Evolutionary conservation across 495 filamentous ascomycete species (phyloP).

Genomic region (Xylaria cubensis): DNA sequence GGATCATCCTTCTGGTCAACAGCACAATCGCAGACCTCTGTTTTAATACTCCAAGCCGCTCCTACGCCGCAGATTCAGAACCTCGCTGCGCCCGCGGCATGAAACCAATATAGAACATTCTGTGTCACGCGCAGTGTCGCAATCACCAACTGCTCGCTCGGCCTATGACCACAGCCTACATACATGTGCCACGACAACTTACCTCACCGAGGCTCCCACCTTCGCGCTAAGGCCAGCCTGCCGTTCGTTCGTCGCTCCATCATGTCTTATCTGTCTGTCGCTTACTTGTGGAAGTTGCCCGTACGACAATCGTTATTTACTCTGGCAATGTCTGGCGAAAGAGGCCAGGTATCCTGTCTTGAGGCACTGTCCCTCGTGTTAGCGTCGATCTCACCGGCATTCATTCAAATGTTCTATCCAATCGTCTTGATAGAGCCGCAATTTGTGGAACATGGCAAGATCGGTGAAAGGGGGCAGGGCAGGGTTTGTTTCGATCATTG

Average conservation of each 20-base stretch:
- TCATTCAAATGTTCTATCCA: background rate
- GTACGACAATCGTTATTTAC: background rate
- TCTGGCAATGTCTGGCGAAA: background rate
- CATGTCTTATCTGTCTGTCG: background rate
- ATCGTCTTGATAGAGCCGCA: background rate
- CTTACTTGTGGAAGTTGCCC: background rate
- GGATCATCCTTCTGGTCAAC: background rate
- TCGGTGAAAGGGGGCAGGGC: background rate
- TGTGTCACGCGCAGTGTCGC: constrained; percentile 12
- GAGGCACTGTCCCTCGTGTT: background rate
- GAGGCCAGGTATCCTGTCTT: background rate
- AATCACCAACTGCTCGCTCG: constrained; percentile 2
- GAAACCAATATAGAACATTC: constrained; percentile 13
- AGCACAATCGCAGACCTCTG: background rate
- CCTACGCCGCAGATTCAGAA: background rate
- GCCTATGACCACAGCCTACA: too few species aligned
- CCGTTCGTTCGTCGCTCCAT: background rate
- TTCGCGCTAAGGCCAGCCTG: background rate
- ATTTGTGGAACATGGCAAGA: constrained; percentile 4
- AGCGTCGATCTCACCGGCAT: background rate
- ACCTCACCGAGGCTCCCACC: background rate
- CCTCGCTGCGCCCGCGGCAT: background rate
- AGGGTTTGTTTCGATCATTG: background rate
- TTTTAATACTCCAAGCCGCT: constrained; percentile 2
- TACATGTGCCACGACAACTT: background rate